Evolutionary conservation across 768 basidiomycete species (phyloP).

Genomic region (Coprinopsis strossmayeri): DNA sequence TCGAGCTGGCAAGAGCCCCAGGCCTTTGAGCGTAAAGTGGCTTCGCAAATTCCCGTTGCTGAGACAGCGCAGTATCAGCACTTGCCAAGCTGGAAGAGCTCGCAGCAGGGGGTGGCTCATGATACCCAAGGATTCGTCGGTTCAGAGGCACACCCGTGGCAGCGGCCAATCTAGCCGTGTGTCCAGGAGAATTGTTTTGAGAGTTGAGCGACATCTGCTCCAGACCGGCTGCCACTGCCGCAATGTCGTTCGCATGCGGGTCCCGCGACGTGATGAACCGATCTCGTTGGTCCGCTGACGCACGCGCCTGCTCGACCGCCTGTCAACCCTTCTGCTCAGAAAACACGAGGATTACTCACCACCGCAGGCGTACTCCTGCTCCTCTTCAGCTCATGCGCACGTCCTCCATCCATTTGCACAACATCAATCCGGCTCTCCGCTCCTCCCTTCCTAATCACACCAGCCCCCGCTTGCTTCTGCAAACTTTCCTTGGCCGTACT

Average conservation of each 20-base stretch:
- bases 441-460: slow-evolving; percentile 73
- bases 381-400: slow-evolving; percentile 51
- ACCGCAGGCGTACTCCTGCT: slow-evolving; percentile 70
- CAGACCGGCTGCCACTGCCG: slow-evolving; percentile 52
- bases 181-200: slow-evolving; percentile 59
- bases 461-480: slow-evolving; percentile 55
- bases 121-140: slow-evolving; percentile 81
- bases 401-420: slow-evolving; percentile 74
- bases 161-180: slow-evolving; percentile 70
- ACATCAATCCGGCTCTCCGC: slow-evolving; percentile 74
- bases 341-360: slow-evolving; percentile 22
- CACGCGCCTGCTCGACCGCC: slow-evolving; percentile 35
- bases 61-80: slow-evolving; percentile 57
- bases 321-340: slow-evolving; percentile 8
- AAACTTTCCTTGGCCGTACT: slow-evolving; percentile 45
- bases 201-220: slow-evolving; percentile 57
- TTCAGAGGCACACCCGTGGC: slow-evolving; percentile 74
- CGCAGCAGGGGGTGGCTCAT: slow-evolving; percentile 77
- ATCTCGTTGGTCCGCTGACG: slow-evolving; percentile 44
- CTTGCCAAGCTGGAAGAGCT: slow-evolving; percentile 38
- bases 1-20: slow-evolving; percentile 56
- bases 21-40: slow-evolving; percentile 68
- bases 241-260: slow-evolving; percentile 23
- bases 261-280: slow-evolving; percentile 66
- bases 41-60: slow-evolving; percentile 71